Base-by-base conservation (phyloP, 768 basidiomycete genomes). In the Calocybe cyanea region DNA sequence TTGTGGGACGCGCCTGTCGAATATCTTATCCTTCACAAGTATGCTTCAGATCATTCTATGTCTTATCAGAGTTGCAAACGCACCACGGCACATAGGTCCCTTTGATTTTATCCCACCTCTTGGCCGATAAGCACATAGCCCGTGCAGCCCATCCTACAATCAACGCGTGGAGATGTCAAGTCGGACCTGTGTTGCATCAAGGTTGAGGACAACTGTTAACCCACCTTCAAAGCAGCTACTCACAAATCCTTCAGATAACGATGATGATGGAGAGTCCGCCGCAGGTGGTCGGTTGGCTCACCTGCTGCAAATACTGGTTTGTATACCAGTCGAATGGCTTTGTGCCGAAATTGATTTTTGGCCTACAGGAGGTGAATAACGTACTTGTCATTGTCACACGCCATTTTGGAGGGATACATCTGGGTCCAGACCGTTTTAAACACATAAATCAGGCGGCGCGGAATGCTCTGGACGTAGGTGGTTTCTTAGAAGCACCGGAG, bases 371-470 rank as follows among this genome's bases (percentile, higher is more conserved):
- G 49, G 72, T 87, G 17, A 78, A 83, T 48, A 77, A 94, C 55
- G 89, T 96, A 10, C 72, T 98, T 1, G 87, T 99, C 13, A 69
- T 97, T 15, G 95, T 99, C 10, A 92, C 93, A 3, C 82, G 95
- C 31, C 95, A 91, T 67, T 97, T 88, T 59, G 95, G 95, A 11
- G 95, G 95, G 0, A 85, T 87, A 10, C 87, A 90, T 50, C 73
- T 99, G 1, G 94, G 92, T 2, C 83, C 92, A 0, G 93, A 94
- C 60, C 71, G 87, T 28, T 91, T 86, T 66, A 87, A 88, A 60
- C 91, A 95, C 57, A 98, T 99, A 63, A 97, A 95, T 58, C 90
- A 94, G 60, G 92, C 92, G 3, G 95, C 94, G 1, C 77, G 95
- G 17, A 89, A 91, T 57, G 93, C 94, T 1, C 72, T 98, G 4